Evolutionary conservation across 75 land plant species (phyloP).

Genomic region (Azolla pinnata): DNA sequence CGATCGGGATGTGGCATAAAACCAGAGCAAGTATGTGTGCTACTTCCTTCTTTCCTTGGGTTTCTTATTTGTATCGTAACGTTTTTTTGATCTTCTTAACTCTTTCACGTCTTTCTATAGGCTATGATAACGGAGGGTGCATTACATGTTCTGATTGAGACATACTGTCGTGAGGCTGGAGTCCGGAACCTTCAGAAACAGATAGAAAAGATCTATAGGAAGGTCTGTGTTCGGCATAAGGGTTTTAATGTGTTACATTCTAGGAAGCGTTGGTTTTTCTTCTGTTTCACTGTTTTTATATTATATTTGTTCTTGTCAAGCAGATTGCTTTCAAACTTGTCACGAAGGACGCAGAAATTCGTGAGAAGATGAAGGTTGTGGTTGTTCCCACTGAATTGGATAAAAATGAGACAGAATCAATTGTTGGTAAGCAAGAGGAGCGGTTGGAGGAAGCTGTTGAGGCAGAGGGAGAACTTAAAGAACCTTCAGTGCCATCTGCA

Average conservation of each 20-base stretch:
- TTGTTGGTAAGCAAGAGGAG: neutral
- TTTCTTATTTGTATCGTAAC: neutral
- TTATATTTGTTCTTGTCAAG: conserved; percentile 6
- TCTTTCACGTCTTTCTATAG: too few relatives aligned
- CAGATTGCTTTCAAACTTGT: conserved; percentile 93
- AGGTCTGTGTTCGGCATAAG: too few relatives aligned
- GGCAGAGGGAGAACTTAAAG: neutral
- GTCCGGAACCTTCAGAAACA: conserved; percentile 93
- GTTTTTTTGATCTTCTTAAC: too few relatives aligned
- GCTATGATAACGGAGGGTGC: conserved; percentile 85
- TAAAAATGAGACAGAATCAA: conserved; percentile 6
- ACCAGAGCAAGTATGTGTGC: conserved; percentile 61
- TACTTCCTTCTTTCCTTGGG: conserved; percentile 3
- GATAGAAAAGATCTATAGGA: conserved; percentile 92
- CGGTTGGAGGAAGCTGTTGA: neutral
- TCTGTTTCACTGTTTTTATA: neutral
- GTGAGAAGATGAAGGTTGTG: conserved; percentile 11
- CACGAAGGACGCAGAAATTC: conserved; percentile 25
- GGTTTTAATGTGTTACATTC: too few relatives aligned
- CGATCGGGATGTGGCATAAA: conserved; percentile 88
- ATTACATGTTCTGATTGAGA: conserved; percentile 73
- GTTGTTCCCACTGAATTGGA: conserved; percentile 8
- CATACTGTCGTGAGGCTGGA: conserved; percentile 94
- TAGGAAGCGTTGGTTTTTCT: neutral
- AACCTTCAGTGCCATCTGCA: neutral